These are phyloP conservation scores for Colletotrichum sidae DNA, from an alignment of 2,329 filamentous ascomycete species.

Conservation along the genomic window DNA sequence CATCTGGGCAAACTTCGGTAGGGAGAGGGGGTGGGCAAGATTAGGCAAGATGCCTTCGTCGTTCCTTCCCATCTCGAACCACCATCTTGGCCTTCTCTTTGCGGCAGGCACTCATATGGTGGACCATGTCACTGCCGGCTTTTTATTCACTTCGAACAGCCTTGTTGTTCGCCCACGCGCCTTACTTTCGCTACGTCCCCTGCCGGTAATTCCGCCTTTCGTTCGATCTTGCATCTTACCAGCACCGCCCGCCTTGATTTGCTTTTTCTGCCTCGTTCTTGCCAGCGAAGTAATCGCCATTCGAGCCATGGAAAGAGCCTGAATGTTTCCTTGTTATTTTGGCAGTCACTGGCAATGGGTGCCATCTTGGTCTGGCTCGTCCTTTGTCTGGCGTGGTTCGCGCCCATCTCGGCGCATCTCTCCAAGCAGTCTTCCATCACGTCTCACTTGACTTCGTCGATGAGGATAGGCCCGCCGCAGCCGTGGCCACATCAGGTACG, in stretches of 20 bases:
- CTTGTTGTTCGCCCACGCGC: too few species aligned
- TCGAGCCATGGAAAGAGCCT: conserved; percentile 4
- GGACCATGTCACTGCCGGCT: too few species aligned
- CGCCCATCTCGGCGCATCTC: background rate
- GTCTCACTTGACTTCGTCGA: too few species aligned
- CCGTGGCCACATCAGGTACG: too few species aligned
- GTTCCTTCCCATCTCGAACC: background rate
- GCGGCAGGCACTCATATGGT: background rate
- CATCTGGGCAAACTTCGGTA: too few species aligned
- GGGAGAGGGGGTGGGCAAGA: too few species aligned
- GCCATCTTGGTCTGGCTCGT: background rate
- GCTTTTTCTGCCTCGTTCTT: conserved; percentile 1
- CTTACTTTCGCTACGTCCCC: background rate
- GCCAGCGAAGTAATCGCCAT: background rate
- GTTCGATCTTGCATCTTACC: background rate
- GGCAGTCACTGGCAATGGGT: conserved; percentile 8
- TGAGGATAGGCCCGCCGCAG: too few species aligned
- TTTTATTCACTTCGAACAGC: too few species aligned
- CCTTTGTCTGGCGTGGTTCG: background rate
- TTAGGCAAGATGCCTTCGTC: too few species aligned
- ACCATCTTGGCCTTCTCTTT: background rate
- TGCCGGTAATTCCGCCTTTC: background rate
- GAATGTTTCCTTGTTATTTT: too few species aligned
- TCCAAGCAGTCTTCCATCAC: too few species aligned
- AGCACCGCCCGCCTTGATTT: background rate